Base-by-base conservation (phyloP, 1,284 basidiomycete genomes). In the Ceratobasidium sp. region DNA sequence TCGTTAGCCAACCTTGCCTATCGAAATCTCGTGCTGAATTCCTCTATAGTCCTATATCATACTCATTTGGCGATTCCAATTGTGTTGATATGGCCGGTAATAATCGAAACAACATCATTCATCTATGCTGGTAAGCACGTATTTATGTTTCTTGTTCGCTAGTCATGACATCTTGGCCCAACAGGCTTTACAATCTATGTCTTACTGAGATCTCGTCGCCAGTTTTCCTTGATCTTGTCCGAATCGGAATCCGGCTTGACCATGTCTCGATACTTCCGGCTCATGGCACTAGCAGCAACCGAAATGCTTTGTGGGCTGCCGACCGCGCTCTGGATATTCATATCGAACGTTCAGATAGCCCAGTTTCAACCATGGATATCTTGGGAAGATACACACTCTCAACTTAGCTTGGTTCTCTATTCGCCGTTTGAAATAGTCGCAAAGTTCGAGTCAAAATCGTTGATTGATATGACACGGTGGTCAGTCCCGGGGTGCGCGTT, bases 221-320 rank as follows among this genome's bases (percentile, higher is more conserved):
- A 67, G 12, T 79, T 80, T 74, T 69, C 26, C 28, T 52, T 57
- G 6, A 9, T 80, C 38, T 28, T 80, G 20, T 44, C 40, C 20
- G 28, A 50, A 23, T 75, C 71, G 9, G 42, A 23, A 17, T n/a
- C 59, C 4, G 71, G 61, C n/a, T 13, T 75, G 48, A 75, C 50
- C 33, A 52, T 65, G 44, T 64, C 57, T 28, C 71, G 71, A 5
- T 75, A 64, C 26, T 80, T 92, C 80, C 91, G 92, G 5, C 86
- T 94, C 10, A 90, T 93, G 87, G 84, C 86, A 6, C 85, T 94
- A 9, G 87, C 90, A 3, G 81, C 81, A 28, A 77, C 85, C 2
- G 90, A 91, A 42, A 83, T 90, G 52, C 10, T 85, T 5, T 85
- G 84, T 80, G 88, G 86, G 10, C 82, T 91, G 3, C 91, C 92